Percentiles rank a stretch among this genome's conserved stretches.
Conservation (phyloP, 768 basidiomycete species). For the Xerocomus brunneocitrinus region DNA sequence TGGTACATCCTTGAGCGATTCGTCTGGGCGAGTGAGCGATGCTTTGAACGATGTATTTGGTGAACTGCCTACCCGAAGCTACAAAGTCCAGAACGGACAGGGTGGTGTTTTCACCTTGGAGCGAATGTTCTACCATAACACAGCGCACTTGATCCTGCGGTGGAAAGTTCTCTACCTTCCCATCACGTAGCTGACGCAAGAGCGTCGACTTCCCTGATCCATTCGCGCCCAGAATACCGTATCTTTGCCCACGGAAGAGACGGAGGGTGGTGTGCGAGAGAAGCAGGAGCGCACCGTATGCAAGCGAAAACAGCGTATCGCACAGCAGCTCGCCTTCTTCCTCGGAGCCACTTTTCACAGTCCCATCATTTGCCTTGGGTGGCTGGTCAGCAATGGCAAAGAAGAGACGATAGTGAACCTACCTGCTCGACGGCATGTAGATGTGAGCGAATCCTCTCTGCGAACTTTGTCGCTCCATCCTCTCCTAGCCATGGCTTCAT, state of each 20-base stretch:
- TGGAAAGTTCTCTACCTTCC: slow-evolving; percentile 96
- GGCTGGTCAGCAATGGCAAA: slow-evolving; percentile 7
- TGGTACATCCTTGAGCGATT: slow-evolving; percentile 56
- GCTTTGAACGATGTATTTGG: slow-evolving; percentile 3
- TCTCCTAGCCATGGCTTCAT: slow-evolving; percentile 65
- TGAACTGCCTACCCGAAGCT: slow-evolving; percentile 56
- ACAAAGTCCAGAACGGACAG: slow-evolving; percentile 86
- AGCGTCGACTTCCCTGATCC: slow-evolving; percentile 95
- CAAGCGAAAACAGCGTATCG: slow-evolving; percentile 91
- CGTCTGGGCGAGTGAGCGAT: slow-evolving; percentile 44
- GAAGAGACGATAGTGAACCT: slow-evolving; percentile 14
- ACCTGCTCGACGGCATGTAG: slow-evolving; percentile 77
- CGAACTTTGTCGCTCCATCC: slow-evolving; percentile 46
- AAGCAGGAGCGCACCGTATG: slow-evolving; percentile 90
- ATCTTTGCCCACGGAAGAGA: slow-evolving; percentile 84
- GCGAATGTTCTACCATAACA: slow-evolving; percentile 96
- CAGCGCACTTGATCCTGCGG: slow-evolving; percentile 80
- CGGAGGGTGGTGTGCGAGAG: slow-evolving; percentile 91
- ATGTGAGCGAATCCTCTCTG: slow-evolving; percentile 62
- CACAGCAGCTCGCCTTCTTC: slow-evolving; percentile 86
- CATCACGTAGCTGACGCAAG: slow-evolving; percentile 91
- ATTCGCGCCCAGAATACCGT: slow-evolving; percentile 95
- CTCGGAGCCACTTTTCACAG: slow-evolving; percentile 37
- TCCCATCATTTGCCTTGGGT: slow-evolving; percentile 54
- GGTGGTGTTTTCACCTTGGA: slow-evolving; percentile 90